Base-by-base conservation (phyloP, 768 basidiomycete species). In the Naganishia randhawae region DNA sequence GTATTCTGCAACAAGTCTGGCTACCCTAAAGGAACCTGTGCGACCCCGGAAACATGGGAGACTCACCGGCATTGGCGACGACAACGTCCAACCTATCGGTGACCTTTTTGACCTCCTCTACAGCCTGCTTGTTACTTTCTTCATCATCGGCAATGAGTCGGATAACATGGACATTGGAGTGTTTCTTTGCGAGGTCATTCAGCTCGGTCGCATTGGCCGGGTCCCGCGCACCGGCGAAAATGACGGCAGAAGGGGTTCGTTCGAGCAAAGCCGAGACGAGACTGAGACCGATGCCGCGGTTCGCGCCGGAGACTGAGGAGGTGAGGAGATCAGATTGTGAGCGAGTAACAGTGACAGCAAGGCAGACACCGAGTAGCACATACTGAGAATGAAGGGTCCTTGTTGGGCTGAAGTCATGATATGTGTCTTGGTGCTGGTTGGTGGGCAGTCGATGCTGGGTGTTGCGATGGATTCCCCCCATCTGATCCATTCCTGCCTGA, bases 11-110 rank as follows among this genome's bases (percentile, higher is more conserved):
- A n/a, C n/a, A n/a, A n/a, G n/a, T n/a, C n/a, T n/a, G n/a, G n/a
- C n/a, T n/a, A n/a, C n/a, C n/a, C n/a, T n/a, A n/a, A n/a, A n/a
- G n/a, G n/a, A 48, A 48, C 19, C n/a, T 7, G 19, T 7, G 8
- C 4, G 13, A n/a, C 7, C 37, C 7, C 19, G 45, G 45, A 48
- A 4, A 22, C 6, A n/a, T 32, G n/a, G 3, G n/a, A 0, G 9
- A 70, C 68, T 64, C 35, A 73, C 72, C 73, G 25, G 72, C 74
- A 68, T 73, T 74, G 27, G 74, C 71, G 13, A 75, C 67, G 14
- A 76, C 65, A 19, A 76, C 72, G 55, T 76, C 75, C 31, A 76
- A 67, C 41, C 71, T 70, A 14, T 74, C 73, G 29, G 69, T 67
- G 41, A 67, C 55, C 50, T 70, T 66, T 57, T 70, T 66, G 14